phyloP scores from a whole-genome alignment of 305 asterid species.

The Solanum hybrid region DNA sequence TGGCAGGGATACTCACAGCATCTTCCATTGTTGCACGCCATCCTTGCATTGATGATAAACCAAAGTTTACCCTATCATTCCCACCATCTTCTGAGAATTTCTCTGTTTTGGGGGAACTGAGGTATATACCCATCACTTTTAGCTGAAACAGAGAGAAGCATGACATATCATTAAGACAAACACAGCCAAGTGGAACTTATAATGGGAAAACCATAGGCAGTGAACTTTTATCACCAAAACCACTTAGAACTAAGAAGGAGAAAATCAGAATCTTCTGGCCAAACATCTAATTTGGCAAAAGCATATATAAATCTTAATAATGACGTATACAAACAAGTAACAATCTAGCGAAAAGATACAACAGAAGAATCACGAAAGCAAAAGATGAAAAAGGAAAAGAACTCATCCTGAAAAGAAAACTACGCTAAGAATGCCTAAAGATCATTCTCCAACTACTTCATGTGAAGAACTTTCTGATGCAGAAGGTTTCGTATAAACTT shows the following conservation, averaged over 20 bases:
- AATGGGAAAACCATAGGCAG: not conserved
- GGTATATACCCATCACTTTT: slow-evolving; percentile 74
- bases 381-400: not conserved
- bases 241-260: not conserved
- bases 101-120: slow-evolving; percentile 86
- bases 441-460: not conserved
- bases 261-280: not conserved
- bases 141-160: slow-evolving; percentile 29
- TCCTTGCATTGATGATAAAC: slow-evolving; percentile 92
- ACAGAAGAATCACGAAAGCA: not conserved
- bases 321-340: not conserved
- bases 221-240: not conserved
- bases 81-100: slow-evolving; percentile 79
- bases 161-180: not conserved
- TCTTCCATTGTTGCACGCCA: slow-evolving; percentile 99
- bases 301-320: not conserved
- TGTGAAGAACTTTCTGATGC: not conserved
- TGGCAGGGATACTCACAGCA: slow-evolving; percentile 53
- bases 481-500: not conserved
- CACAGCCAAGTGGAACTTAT: not conserved
- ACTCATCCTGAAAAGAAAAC: not conserved
- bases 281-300: not conserved
- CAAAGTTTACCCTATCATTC: slow-evolving; percentile 59
- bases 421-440: not conserved
- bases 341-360: not conserved